These are phyloP conservation scores for Cephalotrichum gorgonifer DNA, from an alignment of 2,329 filamentous ascomycete species.

Conservation along the genomic window DNA sequence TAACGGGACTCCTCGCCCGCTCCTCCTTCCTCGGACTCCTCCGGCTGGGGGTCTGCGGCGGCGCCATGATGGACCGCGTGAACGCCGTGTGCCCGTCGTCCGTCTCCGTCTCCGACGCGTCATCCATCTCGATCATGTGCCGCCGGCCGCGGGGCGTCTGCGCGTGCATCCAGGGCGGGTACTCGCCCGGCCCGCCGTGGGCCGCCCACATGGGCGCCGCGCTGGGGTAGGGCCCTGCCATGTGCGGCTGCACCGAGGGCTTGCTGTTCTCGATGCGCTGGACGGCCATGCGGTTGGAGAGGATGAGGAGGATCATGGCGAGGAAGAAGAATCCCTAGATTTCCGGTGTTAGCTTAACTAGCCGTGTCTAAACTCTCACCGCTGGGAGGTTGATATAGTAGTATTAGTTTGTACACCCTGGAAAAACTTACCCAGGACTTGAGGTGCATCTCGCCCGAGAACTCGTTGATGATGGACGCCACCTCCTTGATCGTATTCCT, in stretches of 20 bases:
- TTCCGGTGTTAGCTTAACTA: too few relatives aligned
- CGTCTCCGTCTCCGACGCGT: conserved; percentile 36
- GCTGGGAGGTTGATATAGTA: background rate
- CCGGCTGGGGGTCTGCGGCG: conserved; percentile 33
- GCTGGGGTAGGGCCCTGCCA: background rate
- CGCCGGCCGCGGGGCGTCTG: conserved; percentile 35
- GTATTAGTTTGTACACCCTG: background rate
- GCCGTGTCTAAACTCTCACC: too few relatives aligned
- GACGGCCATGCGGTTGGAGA: conserved; percentile 35
- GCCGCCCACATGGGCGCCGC: background rate
- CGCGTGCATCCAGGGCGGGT: conserved; percentile 29
- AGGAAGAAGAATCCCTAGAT: conserved; percentile 39
- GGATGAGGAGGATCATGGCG: conserved; percentile 34
- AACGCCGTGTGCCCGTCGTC: conserved; percentile 14
- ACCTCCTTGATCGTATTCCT: conserved; percentile 79
- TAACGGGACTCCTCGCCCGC: background rate
- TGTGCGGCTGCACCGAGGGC: background rate
- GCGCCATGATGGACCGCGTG: conserved; percentile 22
- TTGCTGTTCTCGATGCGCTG: background rate
- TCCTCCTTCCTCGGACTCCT: conserved; percentile 38
- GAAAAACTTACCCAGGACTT: conserved; percentile 52
- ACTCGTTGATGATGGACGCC: conserved; percentile 87
- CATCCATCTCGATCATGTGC: conserved; percentile 24
- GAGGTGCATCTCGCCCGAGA: conserved; percentile 81
- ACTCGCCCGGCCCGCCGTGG: background rate